phyloP scores from a whole-genome alignment of 2,329 filamentous ascomycete species.

The Orbilia oligospora region DNA sequence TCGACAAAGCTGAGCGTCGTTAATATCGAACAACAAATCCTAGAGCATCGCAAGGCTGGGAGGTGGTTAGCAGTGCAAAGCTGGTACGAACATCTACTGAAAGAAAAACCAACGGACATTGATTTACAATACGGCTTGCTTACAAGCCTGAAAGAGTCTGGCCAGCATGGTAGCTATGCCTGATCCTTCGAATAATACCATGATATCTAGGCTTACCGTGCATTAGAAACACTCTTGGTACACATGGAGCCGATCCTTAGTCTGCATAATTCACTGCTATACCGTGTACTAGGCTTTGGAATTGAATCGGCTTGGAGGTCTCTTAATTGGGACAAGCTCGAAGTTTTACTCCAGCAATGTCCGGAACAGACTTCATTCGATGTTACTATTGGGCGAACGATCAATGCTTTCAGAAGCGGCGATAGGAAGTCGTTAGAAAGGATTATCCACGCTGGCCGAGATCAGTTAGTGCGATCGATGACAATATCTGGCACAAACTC shows the following conservation, averaged over 20 bases:
- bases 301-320: conserved; percentile 94
- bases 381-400: conserved; percentile 79
- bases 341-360: conserved; percentile 69
- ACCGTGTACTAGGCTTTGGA: conserved; percentile 80
- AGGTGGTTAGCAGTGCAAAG: conserved; percentile 95
- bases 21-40: conserved; percentile 92
- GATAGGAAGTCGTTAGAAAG: conserved; percentile 71
- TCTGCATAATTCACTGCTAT: conserved; percentile 67
- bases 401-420: conserved; percentile 74
- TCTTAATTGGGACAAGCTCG: conserved; percentile 80
- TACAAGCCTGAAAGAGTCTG: conserved; percentile 92
- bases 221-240: conserved; percentile 83
- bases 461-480: conserved; percentile 79
- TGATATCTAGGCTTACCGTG: conserved; percentile 1
- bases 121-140: conserved; percentile 87
- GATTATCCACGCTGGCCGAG: conserved; percentile 76
- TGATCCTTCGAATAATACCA: background rate
- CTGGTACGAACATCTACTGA: conserved; percentile 94
- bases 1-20: conserved; percentile 87
- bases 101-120: conserved; percentile 80
- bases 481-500: conserved; percentile 84
- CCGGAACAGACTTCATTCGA: conserved; percentile 80
- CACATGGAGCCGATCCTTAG: conserved; percentile 83
- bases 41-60: conserved; percentile 92
- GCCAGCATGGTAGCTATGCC: conserved; percentile 82